Conservation (phyloP, 192 early-diverging fungal species). For the Coemansia aciculifera region DNA sequence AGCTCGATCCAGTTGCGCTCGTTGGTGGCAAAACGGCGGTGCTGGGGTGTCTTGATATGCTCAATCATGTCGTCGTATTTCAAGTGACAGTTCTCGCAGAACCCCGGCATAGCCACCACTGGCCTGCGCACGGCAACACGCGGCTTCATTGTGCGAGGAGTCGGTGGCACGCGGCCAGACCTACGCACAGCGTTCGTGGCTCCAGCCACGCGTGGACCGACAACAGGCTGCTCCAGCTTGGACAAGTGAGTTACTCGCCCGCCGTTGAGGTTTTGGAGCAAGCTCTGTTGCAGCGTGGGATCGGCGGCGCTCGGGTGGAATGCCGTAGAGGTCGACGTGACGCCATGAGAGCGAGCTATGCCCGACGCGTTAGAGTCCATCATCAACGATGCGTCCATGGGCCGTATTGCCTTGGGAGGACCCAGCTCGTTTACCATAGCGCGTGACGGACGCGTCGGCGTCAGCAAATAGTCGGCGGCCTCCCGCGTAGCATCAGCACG, state of each 20-base stretch:
- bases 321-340: slow-evolving; percentile 49
- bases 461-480: slow-evolving; percentile 14
- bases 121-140: slow-evolving; percentile 39
- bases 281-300: slow-evolving; percentile 40
- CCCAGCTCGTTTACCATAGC: background rate
- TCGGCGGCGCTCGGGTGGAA: slow-evolving; percentile 38
- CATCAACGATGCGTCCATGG: slow-evolving; percentile 10
- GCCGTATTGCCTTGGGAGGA: background rate
- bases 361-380: slow-evolving; percentile 56
- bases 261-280: slow-evolving; percentile 49
- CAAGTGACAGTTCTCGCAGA: slow-evolving; percentile 56
- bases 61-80: slow-evolving; percentile 55
- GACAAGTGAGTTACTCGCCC: slow-evolving; percentile 49
- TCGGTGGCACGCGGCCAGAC: slow-evolving; percentile 30
- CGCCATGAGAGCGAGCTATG: slow-evolving; percentile 29
- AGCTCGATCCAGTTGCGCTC: slow-evolving; percentile 51
- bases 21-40: slow-evolving; percentile 49
- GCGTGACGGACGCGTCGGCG: slow-evolving; percentile 42
- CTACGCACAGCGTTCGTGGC: background rate
- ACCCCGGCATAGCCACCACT: slow-evolving; percentile 41
- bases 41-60: slow-evolving; percentile 45
- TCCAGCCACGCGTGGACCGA: slow-evolving; percentile 8
- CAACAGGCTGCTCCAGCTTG: slow-evolving; percentile 48
- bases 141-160: slow-evolving; percentile 45
- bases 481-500: background rate